Conservation (phyloP, 192 early-diverging fungal genomes). For the Hyaloraphidium curvatum region DNA sequence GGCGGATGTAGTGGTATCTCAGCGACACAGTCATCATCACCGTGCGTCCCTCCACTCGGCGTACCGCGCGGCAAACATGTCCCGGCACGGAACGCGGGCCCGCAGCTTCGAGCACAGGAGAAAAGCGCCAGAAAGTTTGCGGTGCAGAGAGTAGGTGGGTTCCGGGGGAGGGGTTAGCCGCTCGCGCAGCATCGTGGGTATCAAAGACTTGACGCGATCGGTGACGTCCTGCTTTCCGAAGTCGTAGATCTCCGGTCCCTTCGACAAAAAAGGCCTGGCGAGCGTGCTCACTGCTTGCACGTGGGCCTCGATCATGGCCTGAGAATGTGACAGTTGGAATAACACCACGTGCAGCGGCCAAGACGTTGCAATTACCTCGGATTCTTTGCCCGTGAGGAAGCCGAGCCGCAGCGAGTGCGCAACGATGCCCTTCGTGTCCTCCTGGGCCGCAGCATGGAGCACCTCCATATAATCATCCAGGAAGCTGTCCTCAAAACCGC, state of each 20-base stretch:
- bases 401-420: slow-evolving; percentile 64
- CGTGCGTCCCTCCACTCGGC: background rate
- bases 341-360: background rate
- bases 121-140: slow-evolving; percentile 84
- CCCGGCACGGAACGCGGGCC: slow-evolving; percentile 20
- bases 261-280: slow-evolving; percentile 56
- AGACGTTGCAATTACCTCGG: slow-evolving; percentile 26
- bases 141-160: slow-evolving; percentile 86
- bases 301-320: slow-evolving; percentile 72
- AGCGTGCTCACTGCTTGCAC: slow-evolving; percentile 71
- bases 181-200: slow-evolving; percentile 88
- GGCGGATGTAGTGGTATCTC: too few relatives aligned
- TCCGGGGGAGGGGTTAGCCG: slow-evolving; percentile 94
- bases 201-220: slow-evolving; percentile 55
- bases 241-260: slow-evolving; percentile 37
- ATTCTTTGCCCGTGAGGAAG: slow-evolving; percentile 87
- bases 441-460: slow-evolving; percentile 44
- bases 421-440: slow-evolving; percentile 53
- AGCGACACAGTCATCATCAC: background rate
- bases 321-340: background rate
- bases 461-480: slow-evolving; percentile 54
- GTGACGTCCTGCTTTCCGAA: slow-evolving; percentile 75
- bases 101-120: slow-evolving; percentile 71
- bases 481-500: slow-evolving; percentile 57
- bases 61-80: slow-evolving; percentile 5